Evolutionary conservation across 164 flowering plant genomes (phyloP).

Genomic region (Aristolochia fimbriata): DNA sequence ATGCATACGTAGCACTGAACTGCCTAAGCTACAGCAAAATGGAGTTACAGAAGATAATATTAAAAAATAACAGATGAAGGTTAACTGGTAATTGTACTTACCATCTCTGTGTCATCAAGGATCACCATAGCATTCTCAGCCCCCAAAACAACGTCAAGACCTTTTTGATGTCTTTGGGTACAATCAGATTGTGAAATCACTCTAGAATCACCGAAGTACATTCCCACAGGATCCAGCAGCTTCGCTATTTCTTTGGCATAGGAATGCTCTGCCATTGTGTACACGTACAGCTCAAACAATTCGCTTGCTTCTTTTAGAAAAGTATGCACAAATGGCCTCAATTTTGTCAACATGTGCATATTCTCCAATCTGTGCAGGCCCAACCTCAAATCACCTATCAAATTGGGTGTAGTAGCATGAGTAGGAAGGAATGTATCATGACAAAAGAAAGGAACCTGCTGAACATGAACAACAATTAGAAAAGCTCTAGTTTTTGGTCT

Average conservation of each 20-base stretch:
- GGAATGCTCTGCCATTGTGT: constrained; percentile 71
- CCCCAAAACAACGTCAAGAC: constrained; percentile 77
- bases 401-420: background rate
- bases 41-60: too few relatives aligned
- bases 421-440: too few relatives aligned
- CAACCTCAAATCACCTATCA: background rate
- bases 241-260: constrained; percentile 76
- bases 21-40: too few relatives aligned
- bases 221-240: constrained; percentile 59
- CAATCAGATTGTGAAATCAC: constrained; percentile 72
- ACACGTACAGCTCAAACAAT: constrained; percentile 79
- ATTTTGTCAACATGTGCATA: constrained; percentile 71
- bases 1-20: too few relatives aligned
- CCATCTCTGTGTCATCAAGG: constrained; percentile 84
- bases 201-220: constrained; percentile 40
- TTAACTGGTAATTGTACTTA: constrained; percentile 18
- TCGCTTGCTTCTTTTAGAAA: constrained; percentile 67
- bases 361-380: constrained; percentile 40
- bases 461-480: too few relatives aligned
- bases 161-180: constrained; percentile 63
- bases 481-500: too few relatives aligned
- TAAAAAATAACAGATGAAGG: too few relatives aligned
- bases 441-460: too few relatives aligned
- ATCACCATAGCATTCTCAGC: constrained; percentile 67
- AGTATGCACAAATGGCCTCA: constrained; percentile 70